Base-by-base conservation (phyloP, 2,329 filamentous ascomycete species). In the Cladosporium sp. region DNA sequence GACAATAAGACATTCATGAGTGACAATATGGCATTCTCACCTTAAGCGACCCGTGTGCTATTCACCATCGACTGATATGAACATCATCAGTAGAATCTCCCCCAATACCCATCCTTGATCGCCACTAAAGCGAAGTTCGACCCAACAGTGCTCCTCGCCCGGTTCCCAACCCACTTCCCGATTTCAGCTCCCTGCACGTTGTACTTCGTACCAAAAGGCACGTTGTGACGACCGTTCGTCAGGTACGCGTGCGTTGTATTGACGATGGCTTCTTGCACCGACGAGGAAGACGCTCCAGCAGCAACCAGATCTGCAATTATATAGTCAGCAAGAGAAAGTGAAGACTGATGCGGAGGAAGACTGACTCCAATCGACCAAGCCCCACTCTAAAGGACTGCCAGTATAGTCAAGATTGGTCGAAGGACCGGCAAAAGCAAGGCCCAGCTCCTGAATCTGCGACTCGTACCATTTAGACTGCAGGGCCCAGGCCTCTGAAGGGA, bases 401-500 rank as follows among this genome's bases (percentile, higher is more conserved):
- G 49, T 54, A 8, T 55, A 52, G 24, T 51, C 43, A 8, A 51
- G 30, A 18, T 58, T 52, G 7, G 48, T 44, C 2, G 45, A 37
- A 8, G 60, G 58, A 4, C 58, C 59, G 3, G 59, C 60, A 19
- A 56, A 61, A 2, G 59, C 44, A 7, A 62, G 52, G 3, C 60
- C 60, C 20, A 50, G 44, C 29, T 54, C 50, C 17, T 51, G 22
- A 6, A 61, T 51, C 19, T 61, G 55, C 18, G 45, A 50, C 32
- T 57, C 47, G 19, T 60, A 62, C 55, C 58, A 60, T 3, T 52
- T 30, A 3, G 54, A 57, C 44, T 62, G 60, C 40, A 57, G 13
- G 4, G 55, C 51, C 56, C 57, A 64, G 1, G 59, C 58, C 9
- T 54, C 43, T 15, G 51, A 13, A 3, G 59, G 73, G 48, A 80